Conservation (phyloP, 805 yeast species). For the Yarrowia sp. region DNA sequence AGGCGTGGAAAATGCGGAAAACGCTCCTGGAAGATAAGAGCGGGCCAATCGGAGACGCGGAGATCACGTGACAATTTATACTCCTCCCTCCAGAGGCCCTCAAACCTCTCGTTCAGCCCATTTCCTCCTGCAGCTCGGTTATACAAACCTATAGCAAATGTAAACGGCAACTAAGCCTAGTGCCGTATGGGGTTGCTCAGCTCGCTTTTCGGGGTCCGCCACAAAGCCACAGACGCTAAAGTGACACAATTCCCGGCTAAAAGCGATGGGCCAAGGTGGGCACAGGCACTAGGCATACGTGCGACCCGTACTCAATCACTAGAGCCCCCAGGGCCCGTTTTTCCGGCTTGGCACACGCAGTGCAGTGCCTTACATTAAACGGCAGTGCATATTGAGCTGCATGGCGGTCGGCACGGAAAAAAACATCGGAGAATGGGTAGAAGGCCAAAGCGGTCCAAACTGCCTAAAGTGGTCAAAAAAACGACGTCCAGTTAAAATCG, state of each 20-base stretch:
- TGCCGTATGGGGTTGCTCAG: neutral
- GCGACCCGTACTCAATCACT: neutral
- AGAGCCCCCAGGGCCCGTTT: neutral
- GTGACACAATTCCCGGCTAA: neutral
- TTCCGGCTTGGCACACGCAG: constrained; percentile 1
- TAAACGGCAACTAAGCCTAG: neutral
- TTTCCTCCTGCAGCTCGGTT: too few species aligned
- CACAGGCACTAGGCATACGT: too few species aligned
- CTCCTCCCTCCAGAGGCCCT: too few species aligned
- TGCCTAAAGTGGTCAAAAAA: too few species aligned
- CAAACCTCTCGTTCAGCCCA: neutral
- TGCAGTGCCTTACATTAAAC: constrained; percentile 21
- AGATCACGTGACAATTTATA: neutral
- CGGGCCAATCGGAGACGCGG: neutral
- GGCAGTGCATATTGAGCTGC: neutral
- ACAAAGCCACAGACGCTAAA: neutral
- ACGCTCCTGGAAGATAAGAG: neutral
- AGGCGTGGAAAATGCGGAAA: neutral
- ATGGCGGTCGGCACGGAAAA: neutral
- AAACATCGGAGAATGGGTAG: neutral
- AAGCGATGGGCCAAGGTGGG: neutral
- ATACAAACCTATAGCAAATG: neutral
- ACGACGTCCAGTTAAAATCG: too few species aligned
- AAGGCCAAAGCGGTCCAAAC: too few species aligned
- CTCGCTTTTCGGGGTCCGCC: neutral